Base-by-base conservation (phyloP, 2,329 filamentous ascomycete genomes). In the Paraconiothyrium brasiliense region DNA sequence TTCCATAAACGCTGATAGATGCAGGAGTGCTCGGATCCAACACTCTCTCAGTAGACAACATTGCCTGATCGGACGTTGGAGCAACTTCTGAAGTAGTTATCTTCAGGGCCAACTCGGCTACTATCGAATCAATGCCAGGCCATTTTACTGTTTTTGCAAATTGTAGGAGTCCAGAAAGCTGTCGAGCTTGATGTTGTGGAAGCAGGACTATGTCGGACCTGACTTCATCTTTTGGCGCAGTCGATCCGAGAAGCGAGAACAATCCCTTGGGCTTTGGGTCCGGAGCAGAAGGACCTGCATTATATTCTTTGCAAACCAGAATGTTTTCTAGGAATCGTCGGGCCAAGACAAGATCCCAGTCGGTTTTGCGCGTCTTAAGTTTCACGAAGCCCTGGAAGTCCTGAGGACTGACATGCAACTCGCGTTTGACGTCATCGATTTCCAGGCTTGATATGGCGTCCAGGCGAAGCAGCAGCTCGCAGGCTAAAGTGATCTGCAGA, bases 271-370 rank as follows among this genome's bases (percentile, higher is more conserved):
- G 58, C 48, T 74, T 75, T 10, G 71, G 64, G 20, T 64, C 63
- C 8, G 67, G 64, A 2, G 63, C 59, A 3, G 58, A 57, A 16
- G 59, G 51, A 20, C 66, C 65, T 8, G 57, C 55, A 20, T 73
- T 67, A 8, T 62, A 64, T 49, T 68, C 67, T 47, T 72, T 73
- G 34, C 76, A 67, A 16, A 84, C 78, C 20, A 77, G 70, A n/a
- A 87, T 75, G 54, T 83, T 85, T 47, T 85, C 82, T 35, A 86
- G 72, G 54, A 87, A 86, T 2, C 83, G 79, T 24, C 84, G 80
- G 7, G 83, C 83, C 20, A 85, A 77, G 2, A 87, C 78, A 27
- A 88, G 72, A 71, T 87, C 85, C 85, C 85, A 87, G 56, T 86
- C 81, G 4, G 84, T 77, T 66, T 87, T 87, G 5, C 78, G 75